Evolutionary conservation across 257 asterid genomes (phyloP), one percentile per base, ranked within the genome.

Genomic region (Solanum ossicruentum): DNA sequence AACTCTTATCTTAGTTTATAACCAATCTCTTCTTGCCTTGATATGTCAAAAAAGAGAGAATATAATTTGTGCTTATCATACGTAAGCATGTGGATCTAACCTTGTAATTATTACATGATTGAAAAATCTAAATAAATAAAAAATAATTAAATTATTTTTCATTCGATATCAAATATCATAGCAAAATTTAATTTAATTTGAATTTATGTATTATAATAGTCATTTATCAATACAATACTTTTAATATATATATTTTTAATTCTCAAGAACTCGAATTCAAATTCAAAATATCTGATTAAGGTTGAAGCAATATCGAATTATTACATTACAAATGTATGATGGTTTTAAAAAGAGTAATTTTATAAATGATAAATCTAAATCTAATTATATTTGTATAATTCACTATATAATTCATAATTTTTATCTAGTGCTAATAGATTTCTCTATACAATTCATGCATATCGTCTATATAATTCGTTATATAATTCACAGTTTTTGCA

Each of bases 201-300:
- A 54, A 54, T 2, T 54, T 1, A 0, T 2, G 2, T 6, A 15
- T 54, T 15, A 54, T 2, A 54, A 1, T 1, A 15, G 2, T 54
- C 1, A 6, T 6, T 54, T 5, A 13, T 49, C 3, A 5, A 10
- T 51, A 4, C 7, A 56, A 56, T 0, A 1, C 63, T 36, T 6
- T 36, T 3, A 36, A 36, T 36, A 36, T 4, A 36, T 36, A 4
- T 36, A 4, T 36, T 4, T 36, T 36, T 32, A 32, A 32, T 32
- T 32, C 3, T 32, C 36, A 32, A 32, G 3, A 32, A 32, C 36
- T 32, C 36, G 0, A 32, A 43, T 7, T 43, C 1, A 6, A 58
- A 20, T 20, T 0, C n/a, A 5, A 58, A 58, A 20, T 2, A 1
- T n/a, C 1, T 4, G 0, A 18, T 56, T 18, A 8, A 56, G 0